Evolutionary conservation across 2,329 filamentous ascomycete genomes (phyloP).

Genomic region (Diaporthe helianthi): DNA sequence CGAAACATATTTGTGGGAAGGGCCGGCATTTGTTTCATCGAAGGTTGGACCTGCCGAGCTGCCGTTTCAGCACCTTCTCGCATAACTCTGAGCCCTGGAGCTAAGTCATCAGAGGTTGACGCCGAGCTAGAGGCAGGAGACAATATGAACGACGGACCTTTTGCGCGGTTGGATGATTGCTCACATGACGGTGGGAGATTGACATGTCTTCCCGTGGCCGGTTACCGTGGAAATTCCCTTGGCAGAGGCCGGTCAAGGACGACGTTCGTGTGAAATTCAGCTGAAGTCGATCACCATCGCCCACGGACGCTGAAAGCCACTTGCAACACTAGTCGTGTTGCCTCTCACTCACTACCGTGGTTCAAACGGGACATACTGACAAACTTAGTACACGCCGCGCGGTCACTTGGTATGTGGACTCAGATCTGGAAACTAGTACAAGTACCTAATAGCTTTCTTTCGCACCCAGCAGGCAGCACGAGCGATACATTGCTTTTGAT

Average conservation of each 20-base stretch:
- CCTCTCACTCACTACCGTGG: background rate
- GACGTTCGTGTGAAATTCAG: background rate
- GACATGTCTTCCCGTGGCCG: background rate
- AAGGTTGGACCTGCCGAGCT: background rate
- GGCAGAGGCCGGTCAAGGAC: background rate
- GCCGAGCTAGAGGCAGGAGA: background rate
- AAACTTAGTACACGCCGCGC: background rate
- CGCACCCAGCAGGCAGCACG: background rate
- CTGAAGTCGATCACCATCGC: background rate
- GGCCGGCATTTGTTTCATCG: conserved; percentile 17
- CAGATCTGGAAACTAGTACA: conserved; percentile 4
- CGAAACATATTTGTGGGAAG: conserved; percentile 7
- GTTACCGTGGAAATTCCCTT: background rate
- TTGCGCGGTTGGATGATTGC: background rate
- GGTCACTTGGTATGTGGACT: background rate
- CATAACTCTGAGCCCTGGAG: conserved; percentile 1
- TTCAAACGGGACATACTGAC: background rate
- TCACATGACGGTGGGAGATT: background rate
- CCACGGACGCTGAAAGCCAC: conserved; percentile 4
- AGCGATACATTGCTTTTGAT: background rate
- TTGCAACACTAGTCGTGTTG: background rate
- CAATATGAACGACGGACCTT: background rate
- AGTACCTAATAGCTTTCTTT: background rate
- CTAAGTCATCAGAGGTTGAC: background rate
- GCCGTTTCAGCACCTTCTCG: conserved; percentile 10